These are phyloP conservation scores for Corrigiola litoralis DNA, from an alignment of 179 eudicot species.

Conservation along the genomic window DNA sequence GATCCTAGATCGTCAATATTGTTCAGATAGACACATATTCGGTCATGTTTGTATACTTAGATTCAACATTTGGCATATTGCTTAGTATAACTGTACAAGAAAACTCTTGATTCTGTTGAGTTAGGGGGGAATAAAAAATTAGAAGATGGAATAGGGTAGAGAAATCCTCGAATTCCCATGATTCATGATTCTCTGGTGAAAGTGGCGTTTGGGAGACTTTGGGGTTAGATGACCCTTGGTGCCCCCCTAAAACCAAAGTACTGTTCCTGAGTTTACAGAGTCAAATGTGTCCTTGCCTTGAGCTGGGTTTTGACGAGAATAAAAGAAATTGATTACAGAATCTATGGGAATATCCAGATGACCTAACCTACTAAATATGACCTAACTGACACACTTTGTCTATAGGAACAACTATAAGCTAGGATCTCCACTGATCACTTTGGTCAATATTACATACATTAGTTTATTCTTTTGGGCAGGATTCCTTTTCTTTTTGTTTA, in stretches of 20 bases:
- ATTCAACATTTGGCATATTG: too few relatives aligned
- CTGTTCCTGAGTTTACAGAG: conserved; percentile 17
- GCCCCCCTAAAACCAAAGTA: conserved; percentile 14
- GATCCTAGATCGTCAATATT: too few relatives aligned
- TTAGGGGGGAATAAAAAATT: too few relatives aligned
- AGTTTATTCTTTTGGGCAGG: neutral
- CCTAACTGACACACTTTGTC: neutral
- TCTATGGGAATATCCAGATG: conserved; percentile 32
- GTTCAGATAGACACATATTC: too few relatives aligned
- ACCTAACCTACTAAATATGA: conserved; percentile 19
- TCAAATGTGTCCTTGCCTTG: conserved; percentile 16
- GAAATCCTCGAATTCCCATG: conserved; percentile 15
- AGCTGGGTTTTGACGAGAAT: neutral
- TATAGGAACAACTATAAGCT: too few relatives aligned
- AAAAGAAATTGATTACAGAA: conserved; percentile 16
- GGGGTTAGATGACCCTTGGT: conserved; percentile 22
- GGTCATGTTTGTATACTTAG: too few relatives aligned
- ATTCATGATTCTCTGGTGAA: neutral
- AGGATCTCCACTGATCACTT: neutral
- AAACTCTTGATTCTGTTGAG: too few relatives aligned
- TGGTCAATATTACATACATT: neutral
- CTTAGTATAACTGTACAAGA: too few relatives aligned
- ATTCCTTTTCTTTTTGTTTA: neutral
- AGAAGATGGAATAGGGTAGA: too few relatives aligned
- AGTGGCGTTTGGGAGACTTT: conserved; percentile 14